Evolutionary conservation across 2,329 filamentous ascomycete species (phyloP).

Genomic region (Tolypocladium nubicola): DNA sequence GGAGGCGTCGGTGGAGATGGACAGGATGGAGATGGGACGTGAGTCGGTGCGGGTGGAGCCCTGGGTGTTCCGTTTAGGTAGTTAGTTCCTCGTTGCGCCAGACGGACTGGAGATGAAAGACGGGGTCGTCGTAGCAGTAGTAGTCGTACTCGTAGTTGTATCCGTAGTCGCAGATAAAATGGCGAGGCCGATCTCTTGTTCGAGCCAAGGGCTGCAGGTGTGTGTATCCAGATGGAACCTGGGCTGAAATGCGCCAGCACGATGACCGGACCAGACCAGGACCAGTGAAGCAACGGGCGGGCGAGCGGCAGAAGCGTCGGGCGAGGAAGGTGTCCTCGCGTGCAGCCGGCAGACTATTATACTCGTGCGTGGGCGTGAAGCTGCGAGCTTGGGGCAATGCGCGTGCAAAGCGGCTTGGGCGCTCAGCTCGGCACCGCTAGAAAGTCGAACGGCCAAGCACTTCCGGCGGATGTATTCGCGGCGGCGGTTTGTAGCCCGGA

Average conservation of each 20-base stretch:
- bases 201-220: not conserved
- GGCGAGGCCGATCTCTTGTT: not conserved
- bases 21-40: not conserved
- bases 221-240: not conserved
- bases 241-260: not conserved
- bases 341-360: not conserved
- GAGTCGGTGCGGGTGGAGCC: conserved; percentile 7
- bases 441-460: not conserved
- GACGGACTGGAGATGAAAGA: not conserved
- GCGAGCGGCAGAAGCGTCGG: conserved; percentile 13
- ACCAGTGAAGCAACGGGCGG: not conserved
- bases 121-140: not conserved
- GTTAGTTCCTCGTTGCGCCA: not conserved
- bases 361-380: not conserved
- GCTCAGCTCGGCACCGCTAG: conserved; percentile 17
- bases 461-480: not conserved
- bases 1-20: conserved; percentile 1
- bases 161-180: not conserved
- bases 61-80: conserved; percentile 1
- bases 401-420: conserved; percentile 19
- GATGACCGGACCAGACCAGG: not conserved
- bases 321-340: not conserved
- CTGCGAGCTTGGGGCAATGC: not conserved
- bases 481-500: not conserved
- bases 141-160: not conserved